Percentiles rank a stretch among this genome's conserved stretches.
Evolutionary conservation across 345 rosid species (phyloP).

Genomic region (Linum usitatissimum): DNA sequence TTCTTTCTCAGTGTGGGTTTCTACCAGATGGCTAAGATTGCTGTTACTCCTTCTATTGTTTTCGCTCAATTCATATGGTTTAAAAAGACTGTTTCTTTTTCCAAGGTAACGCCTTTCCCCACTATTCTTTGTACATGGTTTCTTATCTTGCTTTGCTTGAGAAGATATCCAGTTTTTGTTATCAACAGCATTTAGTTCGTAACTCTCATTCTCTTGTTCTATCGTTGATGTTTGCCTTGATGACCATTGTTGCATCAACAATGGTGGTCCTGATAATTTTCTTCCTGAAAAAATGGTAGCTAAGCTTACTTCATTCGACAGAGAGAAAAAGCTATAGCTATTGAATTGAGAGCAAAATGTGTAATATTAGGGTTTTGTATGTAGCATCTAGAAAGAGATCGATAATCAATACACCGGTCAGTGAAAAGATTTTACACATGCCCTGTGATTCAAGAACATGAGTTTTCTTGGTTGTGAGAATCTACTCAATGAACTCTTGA

Average conservation of each 20-base stretch:
- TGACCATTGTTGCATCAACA: not conserved
- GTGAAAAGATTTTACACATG: no score
- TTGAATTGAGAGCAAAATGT: no score
- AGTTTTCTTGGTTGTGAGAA: no score
- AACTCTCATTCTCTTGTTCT: not conserved
- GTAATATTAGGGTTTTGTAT: no score
- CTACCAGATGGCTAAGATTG: slow-evolving; percentile 96
- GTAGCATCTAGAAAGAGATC: no score
- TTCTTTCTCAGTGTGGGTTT: slow-evolving; percentile 61
- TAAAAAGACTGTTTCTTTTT: slow-evolving; percentile 53
- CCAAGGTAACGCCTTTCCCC: slow-evolving; percentile 40
- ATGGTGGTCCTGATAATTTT: no score
- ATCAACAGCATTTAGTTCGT: not conserved
- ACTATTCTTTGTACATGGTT: not conserved
- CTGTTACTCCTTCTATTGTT: slow-evolving; percentile 89
- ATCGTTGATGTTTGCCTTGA: not conserved
- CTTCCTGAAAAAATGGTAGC: no score
- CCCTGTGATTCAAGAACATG: no score
- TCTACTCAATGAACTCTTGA: no score
- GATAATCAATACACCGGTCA: no score
- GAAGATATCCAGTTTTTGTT: not conserved
- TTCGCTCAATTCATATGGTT: slow-evolving; percentile 78
- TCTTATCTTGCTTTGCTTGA: not conserved
- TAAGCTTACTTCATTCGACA: no score
- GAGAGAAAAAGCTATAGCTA: no score